These are phyloP conservation scores for Fusarium udum DNA, from an alignment of 2,329 filamentous ascomycete species.

Conservation along the genomic window DNA sequence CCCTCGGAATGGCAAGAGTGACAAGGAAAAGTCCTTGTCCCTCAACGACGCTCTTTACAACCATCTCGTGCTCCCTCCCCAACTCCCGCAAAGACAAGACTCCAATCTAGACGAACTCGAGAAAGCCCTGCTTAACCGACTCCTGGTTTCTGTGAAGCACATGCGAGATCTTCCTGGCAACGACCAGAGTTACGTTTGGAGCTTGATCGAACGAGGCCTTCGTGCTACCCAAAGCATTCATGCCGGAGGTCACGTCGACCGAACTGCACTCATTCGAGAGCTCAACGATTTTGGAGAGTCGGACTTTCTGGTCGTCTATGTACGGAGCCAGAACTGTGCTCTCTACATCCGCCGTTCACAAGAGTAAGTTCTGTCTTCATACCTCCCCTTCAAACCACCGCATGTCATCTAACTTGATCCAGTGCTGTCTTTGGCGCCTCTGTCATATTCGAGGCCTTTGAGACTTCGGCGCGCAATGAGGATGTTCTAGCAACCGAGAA, in stretches of 20 bases:
- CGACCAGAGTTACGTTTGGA: constrained; percentile 23
- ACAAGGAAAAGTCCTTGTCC: constrained; percentile 4
- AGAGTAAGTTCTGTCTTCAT: constrained; percentile 39
- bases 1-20: neutral
- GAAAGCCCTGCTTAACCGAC: constrained; percentile 15
- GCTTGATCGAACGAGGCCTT: constrained; percentile 28
- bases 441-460: constrained; percentile 65
- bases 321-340: constrained; percentile 46
- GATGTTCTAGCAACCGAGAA: constrained; percentile 61
- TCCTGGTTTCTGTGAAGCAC: constrained; percentile 25
- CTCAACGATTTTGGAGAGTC: constrained; percentile 20
- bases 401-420: neutral
- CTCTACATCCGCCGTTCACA: constrained; percentile 42
- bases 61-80: constrained; percentile 37
- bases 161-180: constrained; percentile 28
- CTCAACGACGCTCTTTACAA: constrained; percentile 37
- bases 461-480: constrained; percentile 64
- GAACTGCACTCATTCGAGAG: constrained; percentile 26
- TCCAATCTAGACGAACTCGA: constrained; percentile 26
- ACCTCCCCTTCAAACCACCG: neutral
- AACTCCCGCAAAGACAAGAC: constrained; percentile 38
- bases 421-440: constrained; percentile 40
- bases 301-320: constrained; percentile 35
- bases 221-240: constrained; percentile 33
- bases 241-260: constrained; percentile 27